Conservation (phyloP, 805 yeast species). For the Priceomyces castillae region DNA sequence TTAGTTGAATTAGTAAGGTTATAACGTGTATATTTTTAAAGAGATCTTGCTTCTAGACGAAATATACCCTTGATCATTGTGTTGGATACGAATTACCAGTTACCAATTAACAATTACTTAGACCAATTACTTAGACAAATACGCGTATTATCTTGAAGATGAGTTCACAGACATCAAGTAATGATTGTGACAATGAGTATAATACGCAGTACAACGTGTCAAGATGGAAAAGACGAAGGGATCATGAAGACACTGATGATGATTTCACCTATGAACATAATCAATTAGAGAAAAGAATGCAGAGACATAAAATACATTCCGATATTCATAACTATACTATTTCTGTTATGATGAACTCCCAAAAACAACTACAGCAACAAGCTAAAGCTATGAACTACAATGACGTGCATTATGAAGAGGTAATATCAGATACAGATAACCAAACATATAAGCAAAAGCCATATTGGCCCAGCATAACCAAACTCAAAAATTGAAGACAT, state of each 20-base stretch:
- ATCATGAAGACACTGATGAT: background rate
- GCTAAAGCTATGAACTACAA: background rate
- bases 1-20: too few species aligned
- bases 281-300: slow-evolving; percentile 18
- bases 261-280: background rate
- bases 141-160: too few species aligned
- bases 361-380: slow-evolving; percentile 12
- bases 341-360: slow-evolving; percentile 30
- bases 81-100: too few species aligned
- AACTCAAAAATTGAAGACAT: background rate
- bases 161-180: too few species aligned
- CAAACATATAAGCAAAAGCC: slow-evolving; percentile 14
- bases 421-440: background rate
- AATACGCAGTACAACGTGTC: background rate
- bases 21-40: too few species aligned
- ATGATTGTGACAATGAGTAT: background rate
- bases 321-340: slow-evolving; percentile 31
- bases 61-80: too few species aligned
- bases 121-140: too few species aligned
- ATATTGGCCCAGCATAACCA: slow-evolving; percentile 13
- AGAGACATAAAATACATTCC: slow-evolving; percentile 26
- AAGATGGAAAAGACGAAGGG: background rate
- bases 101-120: too few species aligned
- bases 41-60: too few species aligned
- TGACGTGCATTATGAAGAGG: background rate